Conservation (phyloP, 371 early-diverging fungal species). For the Batkoa obscura region DNA sequence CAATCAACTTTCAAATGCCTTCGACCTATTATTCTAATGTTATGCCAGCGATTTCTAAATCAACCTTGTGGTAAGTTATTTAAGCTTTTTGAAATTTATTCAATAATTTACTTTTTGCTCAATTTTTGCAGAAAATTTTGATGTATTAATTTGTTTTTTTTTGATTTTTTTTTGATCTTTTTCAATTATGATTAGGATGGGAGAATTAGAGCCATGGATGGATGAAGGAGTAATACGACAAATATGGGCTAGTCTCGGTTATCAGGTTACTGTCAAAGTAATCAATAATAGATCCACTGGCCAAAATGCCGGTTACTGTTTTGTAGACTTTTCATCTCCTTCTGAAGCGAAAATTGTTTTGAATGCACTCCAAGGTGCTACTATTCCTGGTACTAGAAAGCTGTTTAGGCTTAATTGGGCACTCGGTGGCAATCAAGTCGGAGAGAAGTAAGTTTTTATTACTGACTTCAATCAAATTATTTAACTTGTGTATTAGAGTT, state of each 20-base stretch:
- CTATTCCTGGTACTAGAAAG: conserved; percentile 56
- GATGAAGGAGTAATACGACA: conserved; percentile 49
- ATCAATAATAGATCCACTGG: conserved; percentile 48
- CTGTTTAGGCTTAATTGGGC: conserved; percentile 87
- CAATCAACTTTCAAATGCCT: too few relatives aligned
- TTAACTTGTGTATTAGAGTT: conserved; percentile 16
- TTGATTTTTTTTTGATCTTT: too few relatives aligned
- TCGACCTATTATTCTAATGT: too few relatives aligned
- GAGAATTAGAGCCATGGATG: conserved; percentile 71
- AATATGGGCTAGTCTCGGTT: conserved; percentile 47
- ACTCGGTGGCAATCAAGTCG: conserved; percentile 35
- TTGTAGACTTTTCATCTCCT: conserved; percentile 38
- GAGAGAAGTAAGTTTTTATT: background rate
- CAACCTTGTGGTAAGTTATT: too few relatives aligned
- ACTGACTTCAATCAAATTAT: background rate
- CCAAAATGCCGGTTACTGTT: conserved; percentile 50
- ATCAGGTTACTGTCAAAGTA: conserved; percentile 64
- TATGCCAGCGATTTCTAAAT: too few relatives aligned
- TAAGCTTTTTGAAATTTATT: too few relatives aligned
- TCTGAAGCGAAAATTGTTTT: conserved; percentile 44
- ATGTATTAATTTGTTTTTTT: too few relatives aligned
- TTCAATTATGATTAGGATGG: conserved; percentile 29
- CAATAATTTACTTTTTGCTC: too few relatives aligned
- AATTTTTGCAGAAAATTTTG: too few relatives aligned
- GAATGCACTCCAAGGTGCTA: conserved; percentile 45